These are phyloP conservation scores for Wallacemonas sp. DNA, from an alignment of 208 protist species.

Conservation along the genomic window DNA sequence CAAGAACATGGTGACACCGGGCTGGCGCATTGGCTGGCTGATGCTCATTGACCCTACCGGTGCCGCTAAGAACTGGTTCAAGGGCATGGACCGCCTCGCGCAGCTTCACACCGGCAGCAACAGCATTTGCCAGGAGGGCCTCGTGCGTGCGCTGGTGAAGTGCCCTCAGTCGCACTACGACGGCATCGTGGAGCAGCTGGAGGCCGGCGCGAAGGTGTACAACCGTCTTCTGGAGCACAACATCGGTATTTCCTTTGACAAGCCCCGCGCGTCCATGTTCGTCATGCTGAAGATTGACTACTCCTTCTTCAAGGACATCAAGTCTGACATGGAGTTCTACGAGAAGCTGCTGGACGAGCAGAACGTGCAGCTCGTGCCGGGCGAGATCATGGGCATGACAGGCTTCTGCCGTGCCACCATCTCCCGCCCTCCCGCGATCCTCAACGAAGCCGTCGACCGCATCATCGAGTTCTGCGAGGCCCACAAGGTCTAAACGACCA, in stretches of 20 bases:
- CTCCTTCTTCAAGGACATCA: slow-evolving; percentile 52
- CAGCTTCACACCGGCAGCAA: slow-evolving; percentile 78
- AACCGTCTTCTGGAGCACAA: slow-evolving; percentile 32
- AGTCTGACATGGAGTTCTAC: slow-evolving; percentile 71
- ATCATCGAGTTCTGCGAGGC: slow-evolving; percentile 44
- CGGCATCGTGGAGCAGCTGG: slow-evolving; percentile 27
- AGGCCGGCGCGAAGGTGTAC: slow-evolving; percentile 53
- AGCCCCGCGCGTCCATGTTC: slow-evolving; percentile 82
- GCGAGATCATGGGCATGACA: slow-evolving; percentile 53
- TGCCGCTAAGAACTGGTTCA: slow-evolving; percentile 10
- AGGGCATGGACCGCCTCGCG: slow-evolving; percentile 32
- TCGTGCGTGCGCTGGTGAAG: slow-evolving; percentile 62
- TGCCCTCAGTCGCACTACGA: slow-evolving; percentile 44
- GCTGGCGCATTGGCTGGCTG: slow-evolving; percentile 88
- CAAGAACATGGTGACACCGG: slow-evolving; percentile 88
- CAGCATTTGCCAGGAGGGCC: slow-evolving; percentile 61
- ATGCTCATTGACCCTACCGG: slow-evolving; percentile 50
- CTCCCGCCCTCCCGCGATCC: slow-evolving; percentile 42
- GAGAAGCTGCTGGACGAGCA: slow-evolving; percentile 58
- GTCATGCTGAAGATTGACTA: slow-evolving; percentile 85
- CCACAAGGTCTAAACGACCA: slow-evolving; percentile 14
- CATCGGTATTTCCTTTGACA: slow-evolving; percentile 43
- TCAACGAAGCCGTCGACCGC: slow-evolving; percentile 52
- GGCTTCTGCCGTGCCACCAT: slow-evolving; percentile 83
- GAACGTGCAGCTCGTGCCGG: slow-evolving; percentile 74